A percentile compares a stretch with the other conserved stretches of the same genome.
Conservation (phyloP, 2,329 filamentous ascomycete genomes). For the Xylariaceae sp. region DNA sequence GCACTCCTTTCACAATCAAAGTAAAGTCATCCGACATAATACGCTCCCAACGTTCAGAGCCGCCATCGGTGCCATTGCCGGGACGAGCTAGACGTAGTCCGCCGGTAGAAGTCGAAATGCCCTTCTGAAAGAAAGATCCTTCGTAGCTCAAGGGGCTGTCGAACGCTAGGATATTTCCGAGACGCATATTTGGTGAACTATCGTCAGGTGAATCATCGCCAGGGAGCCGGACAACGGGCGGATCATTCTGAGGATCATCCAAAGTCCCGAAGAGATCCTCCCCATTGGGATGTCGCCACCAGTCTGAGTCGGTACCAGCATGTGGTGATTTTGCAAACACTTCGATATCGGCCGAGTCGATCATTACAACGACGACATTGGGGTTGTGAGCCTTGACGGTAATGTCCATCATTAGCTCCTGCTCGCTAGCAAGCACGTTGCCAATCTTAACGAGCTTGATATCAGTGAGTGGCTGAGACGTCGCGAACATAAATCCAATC, state of each 20-base stretch:
- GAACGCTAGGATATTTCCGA: constrained; percentile 86
- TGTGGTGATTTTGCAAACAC: constrained; percentile 94
- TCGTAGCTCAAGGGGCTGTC: constrained; percentile 89
- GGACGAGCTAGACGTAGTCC: constrained; percentile 81
- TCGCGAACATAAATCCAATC: constrained; percentile 86
- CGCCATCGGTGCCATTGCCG: constrained; percentile 86
- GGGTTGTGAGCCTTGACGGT: constrained; percentile 88
- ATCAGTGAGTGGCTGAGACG: constrained; percentile 81
- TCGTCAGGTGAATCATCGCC: constrained; percentile 57
- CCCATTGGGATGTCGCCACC: constrained; percentile 53
- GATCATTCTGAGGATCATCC: constrained; percentile 45
- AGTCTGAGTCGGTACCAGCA: constrained; percentile 69
- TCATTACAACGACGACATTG: constrained; percentile 85
- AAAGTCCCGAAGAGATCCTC: constrained; percentile 33
- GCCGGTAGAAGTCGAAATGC: constrained; percentile 72
- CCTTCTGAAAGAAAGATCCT: constrained; percentile 81
- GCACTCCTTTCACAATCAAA: constrained; percentile 84
- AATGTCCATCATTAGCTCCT: constrained; percentile 93
- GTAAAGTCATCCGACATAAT: constrained; percentile 93
- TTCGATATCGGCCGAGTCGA: constrained; percentile 86
- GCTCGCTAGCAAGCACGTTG: constrained; percentile 90
- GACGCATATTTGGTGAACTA: constrained; percentile 78
- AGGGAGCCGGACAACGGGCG: constrained; percentile 28
- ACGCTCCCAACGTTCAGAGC: constrained; percentile 84
- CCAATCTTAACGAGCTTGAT: constrained; percentile 80